A percentile compares a stretch with the other conserved stretches of the same genome.
Conservation (phyloP, 78 protist species). For the Dictyostelium brefeldianum region DNA sequence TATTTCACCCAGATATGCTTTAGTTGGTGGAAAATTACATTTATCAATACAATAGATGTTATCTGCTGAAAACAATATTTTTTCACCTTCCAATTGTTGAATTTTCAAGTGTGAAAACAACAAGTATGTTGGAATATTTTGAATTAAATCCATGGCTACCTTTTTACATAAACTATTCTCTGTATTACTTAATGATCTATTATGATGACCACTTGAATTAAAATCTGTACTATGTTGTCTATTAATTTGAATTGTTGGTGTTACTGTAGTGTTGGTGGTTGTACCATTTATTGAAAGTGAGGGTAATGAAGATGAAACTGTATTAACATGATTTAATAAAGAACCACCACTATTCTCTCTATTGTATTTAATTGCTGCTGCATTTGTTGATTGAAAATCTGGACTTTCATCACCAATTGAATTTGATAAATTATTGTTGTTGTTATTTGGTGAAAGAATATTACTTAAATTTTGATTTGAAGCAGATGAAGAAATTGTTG, state of each 20-base stretch:
- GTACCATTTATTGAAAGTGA: neutral
- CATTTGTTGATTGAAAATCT: neutral
- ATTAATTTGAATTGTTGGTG: neutral
- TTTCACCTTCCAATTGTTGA: conserved; percentile 49
- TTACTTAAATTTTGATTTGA: neutral
- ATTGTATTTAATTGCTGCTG: neutral
- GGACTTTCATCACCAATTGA: conserved; percentile 14
- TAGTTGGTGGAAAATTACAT: conserved; percentile 63
- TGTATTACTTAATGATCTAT: conserved; percentile 20
- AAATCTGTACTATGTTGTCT: neutral
- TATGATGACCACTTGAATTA: neutral
- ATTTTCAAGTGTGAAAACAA: conserved; percentile 58
- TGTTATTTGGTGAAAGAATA: neutral
- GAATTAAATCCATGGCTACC: conserved; percentile 66
- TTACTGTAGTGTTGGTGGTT: neutral
- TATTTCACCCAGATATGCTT: conserved; percentile 60
- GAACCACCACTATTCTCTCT: conserved; percentile 25
- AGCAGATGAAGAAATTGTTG: neutral
- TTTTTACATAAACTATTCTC: conserved; percentile 54
- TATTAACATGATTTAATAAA: neutral
- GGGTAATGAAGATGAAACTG: neutral
- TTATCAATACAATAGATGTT: conserved; percentile 70
- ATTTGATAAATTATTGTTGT: neutral
- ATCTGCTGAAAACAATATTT: conserved; percentile 30
- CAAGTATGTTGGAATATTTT: conserved; percentile 47